Percentiles rank a stretch among this genome's conserved stretches.
These are phyloP conservation scores for Psophocarpus tetragonolobus DNA, from an alignment of 306 rosid genomes.

Conservation along the genomic window DNA sequence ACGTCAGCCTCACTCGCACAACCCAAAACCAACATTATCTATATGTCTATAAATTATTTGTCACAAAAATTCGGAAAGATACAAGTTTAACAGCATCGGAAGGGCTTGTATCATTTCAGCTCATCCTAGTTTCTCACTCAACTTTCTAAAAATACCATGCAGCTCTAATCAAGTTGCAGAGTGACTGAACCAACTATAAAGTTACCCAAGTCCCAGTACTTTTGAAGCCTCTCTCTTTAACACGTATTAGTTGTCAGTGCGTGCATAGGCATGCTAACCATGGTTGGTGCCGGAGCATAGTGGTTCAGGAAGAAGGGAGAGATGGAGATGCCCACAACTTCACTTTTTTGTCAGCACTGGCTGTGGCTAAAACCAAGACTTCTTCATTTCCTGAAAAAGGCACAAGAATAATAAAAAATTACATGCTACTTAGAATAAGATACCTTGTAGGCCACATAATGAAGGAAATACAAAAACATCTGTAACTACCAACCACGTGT, in stretches of 20 bases:
- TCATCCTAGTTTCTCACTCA: conserved; percentile 30
- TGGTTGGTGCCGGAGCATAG: conserved; percentile 14
- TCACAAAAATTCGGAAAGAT: conserved; percentile 27
- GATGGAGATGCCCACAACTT: conserved; percentile 92
- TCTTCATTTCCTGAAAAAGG: conserved; percentile 58
- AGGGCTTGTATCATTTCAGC: not conserved
- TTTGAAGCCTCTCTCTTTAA: conserved; percentile 21
- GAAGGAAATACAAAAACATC: not conserved
- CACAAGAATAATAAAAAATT: not conserved
- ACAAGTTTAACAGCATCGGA: conserved; percentile 26
- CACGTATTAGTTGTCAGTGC: conserved; percentile 2
- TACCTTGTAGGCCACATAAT: not conserved
- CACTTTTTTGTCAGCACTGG: conserved; percentile 90
- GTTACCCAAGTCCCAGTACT: conserved; percentile 28
- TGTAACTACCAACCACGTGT: not conserved
- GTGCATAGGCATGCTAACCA: conserved; percentile 13
- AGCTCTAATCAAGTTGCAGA: conserved; percentile 19
- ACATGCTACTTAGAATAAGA: not conserved
- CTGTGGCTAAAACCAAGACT: conserved; percentile 70
- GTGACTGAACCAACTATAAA: conserved; percentile 20
- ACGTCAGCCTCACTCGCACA: conserved; percentile 7
- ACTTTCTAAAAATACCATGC: conserved; percentile 25
- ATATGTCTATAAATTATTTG: conserved; percentile 22
- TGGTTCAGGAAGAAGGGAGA: conserved; percentile 37
- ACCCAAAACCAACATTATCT: conserved; percentile 40